phyloP scores from a whole-genome alignment of 495 filamentous ascomycete genomes.

The Physcia stellaris region DNA sequence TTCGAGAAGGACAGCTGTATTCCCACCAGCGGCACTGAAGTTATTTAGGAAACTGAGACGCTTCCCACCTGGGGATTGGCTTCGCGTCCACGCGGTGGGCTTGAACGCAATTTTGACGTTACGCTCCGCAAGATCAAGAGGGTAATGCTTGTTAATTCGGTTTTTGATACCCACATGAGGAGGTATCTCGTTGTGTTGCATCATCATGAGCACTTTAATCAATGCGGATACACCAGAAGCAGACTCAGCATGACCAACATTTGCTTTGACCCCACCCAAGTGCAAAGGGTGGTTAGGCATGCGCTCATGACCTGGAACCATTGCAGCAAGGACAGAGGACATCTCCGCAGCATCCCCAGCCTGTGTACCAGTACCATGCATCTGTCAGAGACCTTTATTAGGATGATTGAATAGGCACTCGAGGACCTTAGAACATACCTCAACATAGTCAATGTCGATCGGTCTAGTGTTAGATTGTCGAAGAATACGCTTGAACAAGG shows the following conservation, averaged over 20 bases:
- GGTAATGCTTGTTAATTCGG: slow-evolving; percentile 21
- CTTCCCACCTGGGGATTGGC: slow-evolving; percentile 19
- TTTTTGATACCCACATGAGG: slow-evolving; percentile 43
- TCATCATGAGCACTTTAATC: slow-evolving; percentile 66
- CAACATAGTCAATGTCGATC: slow-evolving; percentile 61
- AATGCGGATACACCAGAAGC: slow-evolving; percentile 65
- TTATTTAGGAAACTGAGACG: slow-evolving; percentile 56
- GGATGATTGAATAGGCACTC: slow-evolving; percentile 37
- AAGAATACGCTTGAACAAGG: slow-evolving; percentile 50
- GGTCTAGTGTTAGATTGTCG: slow-evolving; percentile 54
- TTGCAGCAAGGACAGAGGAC: slow-evolving; percentile 55
- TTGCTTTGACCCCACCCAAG: slow-evolving; percentile 71
- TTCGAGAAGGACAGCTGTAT: slow-evolving; percentile 38
- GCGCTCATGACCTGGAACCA: slow-evolving; percentile 20
- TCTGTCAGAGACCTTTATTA: slow-evolving; percentile 38
- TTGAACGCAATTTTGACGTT: slow-evolving; percentile 23
- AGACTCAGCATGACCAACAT: slow-evolving; percentile 72
- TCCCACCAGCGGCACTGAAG: slow-evolving; percentile 50
- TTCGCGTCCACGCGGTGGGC: slow-evolving; percentile 14
- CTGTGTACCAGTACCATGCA: slow-evolving; percentile 79
- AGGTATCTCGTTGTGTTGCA: slow-evolving; percentile 56
- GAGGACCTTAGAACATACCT: no score
- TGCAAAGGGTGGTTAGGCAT: slow-evolving; percentile 42
- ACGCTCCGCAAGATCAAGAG: slow-evolving; percentile 51
- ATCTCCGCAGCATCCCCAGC: slow-evolving; percentile 70